phyloP scores from a whole-genome alignment of 148 eudicot genomes.

The Selenicereus undatus region DNA sequence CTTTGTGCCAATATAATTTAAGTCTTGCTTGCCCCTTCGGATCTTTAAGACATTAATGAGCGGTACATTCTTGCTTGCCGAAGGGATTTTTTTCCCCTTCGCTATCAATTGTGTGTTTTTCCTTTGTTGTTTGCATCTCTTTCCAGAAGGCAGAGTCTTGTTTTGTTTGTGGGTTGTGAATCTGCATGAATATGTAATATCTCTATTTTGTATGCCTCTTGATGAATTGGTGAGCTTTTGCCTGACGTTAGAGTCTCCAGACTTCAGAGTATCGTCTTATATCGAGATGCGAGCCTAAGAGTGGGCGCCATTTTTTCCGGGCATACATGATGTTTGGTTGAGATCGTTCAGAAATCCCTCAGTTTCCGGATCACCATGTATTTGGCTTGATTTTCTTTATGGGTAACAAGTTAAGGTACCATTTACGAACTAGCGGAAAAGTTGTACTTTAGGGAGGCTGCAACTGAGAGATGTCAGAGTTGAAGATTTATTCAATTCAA shows the following conservation, averaged over 20 bases:
- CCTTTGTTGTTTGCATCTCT: background rate
- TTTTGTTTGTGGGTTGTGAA: background rate
- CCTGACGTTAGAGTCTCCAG: background rate
- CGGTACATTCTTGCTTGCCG: background rate
- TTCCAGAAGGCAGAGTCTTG: background rate
- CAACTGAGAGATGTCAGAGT: no score
- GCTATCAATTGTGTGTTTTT: background rate
- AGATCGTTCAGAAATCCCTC: no score
- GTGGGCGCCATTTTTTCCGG: background rate
- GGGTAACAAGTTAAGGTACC: no score
- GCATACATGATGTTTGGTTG: no score
- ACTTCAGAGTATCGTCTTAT: background rate
- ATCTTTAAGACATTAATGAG: background rate
- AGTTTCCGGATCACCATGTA: no score
- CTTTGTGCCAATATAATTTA: background rate
- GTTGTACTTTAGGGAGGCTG: no score
- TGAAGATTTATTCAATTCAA: no score
- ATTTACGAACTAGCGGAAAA: no score
- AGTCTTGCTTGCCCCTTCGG: background rate
- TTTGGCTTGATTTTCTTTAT: no score
- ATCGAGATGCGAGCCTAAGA: background rate
- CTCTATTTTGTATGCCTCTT: background rate
- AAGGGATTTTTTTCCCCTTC: background rate
- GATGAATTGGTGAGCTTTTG: background rate
- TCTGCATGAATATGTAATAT: background rate